Percentiles rank a stretch among this genome's conserved stretches.
phyloP scores from a whole-genome alignment of 1,139 yeast genomes.

The Geotrichum fermentans region DNA sequence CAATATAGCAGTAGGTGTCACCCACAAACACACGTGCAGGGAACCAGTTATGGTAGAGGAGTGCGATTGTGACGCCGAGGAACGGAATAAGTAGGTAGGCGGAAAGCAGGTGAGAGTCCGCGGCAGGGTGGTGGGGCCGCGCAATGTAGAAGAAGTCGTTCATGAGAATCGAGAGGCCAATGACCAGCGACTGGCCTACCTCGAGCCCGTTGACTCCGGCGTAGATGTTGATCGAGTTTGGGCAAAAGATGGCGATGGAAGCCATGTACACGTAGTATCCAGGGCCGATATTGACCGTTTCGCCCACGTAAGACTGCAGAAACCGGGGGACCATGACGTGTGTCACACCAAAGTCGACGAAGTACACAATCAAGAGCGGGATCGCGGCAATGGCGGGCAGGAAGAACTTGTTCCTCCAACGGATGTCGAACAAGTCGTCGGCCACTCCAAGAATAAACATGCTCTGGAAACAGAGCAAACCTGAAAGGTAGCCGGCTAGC shows the following conservation, averaged over 20 bases:
- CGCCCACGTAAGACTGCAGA: constrained; percentile 41
- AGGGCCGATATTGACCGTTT: constrained; percentile 68
- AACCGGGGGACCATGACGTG: constrained; percentile 80
- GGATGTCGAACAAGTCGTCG: constrained; percentile 89
- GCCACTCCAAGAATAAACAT: constrained; percentile 83
- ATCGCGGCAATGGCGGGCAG: constrained; percentile 91
- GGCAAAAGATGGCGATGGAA: constrained; percentile 84
- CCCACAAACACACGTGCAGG: constrained; percentile 96
- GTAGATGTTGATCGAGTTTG: constrained; percentile 90
- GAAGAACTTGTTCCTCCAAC: constrained; percentile 97
- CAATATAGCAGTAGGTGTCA: constrained; percentile 94
- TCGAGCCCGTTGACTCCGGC: constrained; percentile 97
- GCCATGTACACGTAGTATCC: constrained; percentile 87
- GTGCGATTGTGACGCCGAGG: constrained; percentile 74
- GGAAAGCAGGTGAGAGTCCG: constrained; percentile 78
- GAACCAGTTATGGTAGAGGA: constrained; percentile 77
- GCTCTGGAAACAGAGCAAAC: constrained; percentile 74
- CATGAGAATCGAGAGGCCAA: constrained; percentile 62
- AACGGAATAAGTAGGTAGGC: constrained; percentile 78
- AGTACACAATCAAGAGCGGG: constrained; percentile 85
- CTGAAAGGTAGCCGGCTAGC: constrained; percentile 80
- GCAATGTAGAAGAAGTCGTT: constrained; percentile 73
- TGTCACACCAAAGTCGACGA: constrained; percentile 91
- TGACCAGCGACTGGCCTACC: constrained; percentile 85
- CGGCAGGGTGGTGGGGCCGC: constrained; percentile 54